phyloP scores from a whole-genome alignment of 352 stramenopile genomes.

The Globisporangium perplexum region DNA sequence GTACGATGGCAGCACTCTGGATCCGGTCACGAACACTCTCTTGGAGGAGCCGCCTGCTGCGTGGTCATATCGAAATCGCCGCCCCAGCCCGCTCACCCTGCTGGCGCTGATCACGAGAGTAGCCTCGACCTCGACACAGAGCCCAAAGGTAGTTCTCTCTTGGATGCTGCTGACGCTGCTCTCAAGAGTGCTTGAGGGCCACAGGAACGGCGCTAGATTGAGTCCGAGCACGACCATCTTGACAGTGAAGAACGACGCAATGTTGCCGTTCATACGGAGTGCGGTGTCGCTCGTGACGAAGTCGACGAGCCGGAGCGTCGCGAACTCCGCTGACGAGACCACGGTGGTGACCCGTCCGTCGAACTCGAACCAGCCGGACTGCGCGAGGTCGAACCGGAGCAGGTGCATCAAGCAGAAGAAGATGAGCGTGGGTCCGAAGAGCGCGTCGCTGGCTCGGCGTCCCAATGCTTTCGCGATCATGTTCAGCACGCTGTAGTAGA shows the following conservation, averaged over 20 bases:
- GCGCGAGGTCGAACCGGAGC: conserved; percentile 1
- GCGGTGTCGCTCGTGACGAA: conserved; percentile 12
- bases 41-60: neutral
- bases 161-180: neutral
- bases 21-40: neutral
- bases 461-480: conserved; percentile 8
- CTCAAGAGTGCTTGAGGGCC: neutral
- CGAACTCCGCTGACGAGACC: conserved; percentile 9
- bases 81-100: conserved; percentile 3
- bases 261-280: conserved; percentile 15
- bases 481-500: conserved; percentile 23
- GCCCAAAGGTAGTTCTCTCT: neutral
- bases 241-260: conserved; percentile 12
- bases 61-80: neutral
- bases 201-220: conserved; percentile 6
- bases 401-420: conserved; percentile 12
- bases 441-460: conserved; percentile 18
- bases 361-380: conserved; percentile 4
- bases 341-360: conserved; percentile 8
- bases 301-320: conserved; percentile 4
- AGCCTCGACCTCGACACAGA: neutral
- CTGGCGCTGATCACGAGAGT: neutral
- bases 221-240: conserved; percentile 15
- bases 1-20: conserved; percentile 1
- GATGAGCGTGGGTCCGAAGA: conserved; percentile 19